Evolutionary conservation across 225 moss, liverwort and hornwort species (phyloP).

Genomic region (Bryoerythrophyllum caledonicum): DNA sequence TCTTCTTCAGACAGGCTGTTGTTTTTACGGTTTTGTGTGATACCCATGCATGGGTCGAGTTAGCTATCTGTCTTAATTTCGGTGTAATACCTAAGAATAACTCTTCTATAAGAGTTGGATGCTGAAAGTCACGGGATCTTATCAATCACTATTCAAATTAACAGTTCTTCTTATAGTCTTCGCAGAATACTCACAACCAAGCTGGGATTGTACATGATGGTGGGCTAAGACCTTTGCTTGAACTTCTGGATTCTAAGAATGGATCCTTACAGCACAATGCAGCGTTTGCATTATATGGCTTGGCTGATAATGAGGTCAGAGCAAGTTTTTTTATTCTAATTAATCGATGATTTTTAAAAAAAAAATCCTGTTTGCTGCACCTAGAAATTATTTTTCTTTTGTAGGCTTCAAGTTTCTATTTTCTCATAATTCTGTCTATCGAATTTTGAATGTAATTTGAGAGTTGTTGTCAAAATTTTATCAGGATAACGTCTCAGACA

Average conservation of each 20-base stretch:
- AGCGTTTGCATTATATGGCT: conserved; percentile 93
- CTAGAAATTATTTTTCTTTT: neutral
- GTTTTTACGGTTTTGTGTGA: neutral
- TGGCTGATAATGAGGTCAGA: conserved; percentile 97
- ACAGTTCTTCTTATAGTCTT: conserved; percentile 90
- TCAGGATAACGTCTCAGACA: conserved; percentile 99
- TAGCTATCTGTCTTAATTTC: neutral
- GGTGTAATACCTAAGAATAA: neutral
- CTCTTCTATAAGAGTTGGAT: neutral
- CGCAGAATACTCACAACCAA: conserved; percentile 99
- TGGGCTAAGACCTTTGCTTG: conserved; percentile 89
- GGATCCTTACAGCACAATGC: conserved; percentile 98
- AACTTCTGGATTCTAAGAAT: conserved; percentile 96
- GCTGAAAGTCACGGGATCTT: neutral
- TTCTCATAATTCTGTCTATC: conserved; percentile 1
- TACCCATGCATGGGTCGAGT: neutral
- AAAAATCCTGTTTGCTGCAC: neutral
- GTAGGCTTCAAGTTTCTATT: neutral
- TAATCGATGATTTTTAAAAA: too few species aligned
- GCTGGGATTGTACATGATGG: conserved; percentile 99
- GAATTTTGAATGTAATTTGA: conserved; percentile 10
- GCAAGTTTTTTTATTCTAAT: neutral
- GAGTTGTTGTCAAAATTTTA: neutral
- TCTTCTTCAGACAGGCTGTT: neutral
- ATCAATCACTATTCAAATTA: conserved; percentile 38